Evolutionary conservation across 192 early-diverging fungal species (phyloP).

Genomic region (Coemansia sp.): DNA sequence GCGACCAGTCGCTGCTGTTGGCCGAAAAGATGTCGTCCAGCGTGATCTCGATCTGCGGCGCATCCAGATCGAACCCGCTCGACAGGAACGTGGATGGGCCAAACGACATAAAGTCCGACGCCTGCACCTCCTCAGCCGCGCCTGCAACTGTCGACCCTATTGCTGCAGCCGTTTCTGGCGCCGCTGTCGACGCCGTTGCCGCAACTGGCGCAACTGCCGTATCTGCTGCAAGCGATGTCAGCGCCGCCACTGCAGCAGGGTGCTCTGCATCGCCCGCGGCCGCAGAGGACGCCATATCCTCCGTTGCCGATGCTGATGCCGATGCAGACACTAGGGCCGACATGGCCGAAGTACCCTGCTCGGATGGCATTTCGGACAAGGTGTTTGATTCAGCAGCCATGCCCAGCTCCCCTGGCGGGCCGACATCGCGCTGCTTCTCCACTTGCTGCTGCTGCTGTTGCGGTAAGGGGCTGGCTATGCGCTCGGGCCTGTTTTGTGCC

Average conservation of each 20-base stretch:
- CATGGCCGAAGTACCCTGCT: no score
- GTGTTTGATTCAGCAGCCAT: neutral
- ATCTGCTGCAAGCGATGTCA: neutral
- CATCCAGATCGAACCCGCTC: constrained; percentile 47
- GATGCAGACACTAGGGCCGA: neutral
- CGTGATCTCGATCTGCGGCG: constrained; percentile 52
- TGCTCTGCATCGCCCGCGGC: neutral
- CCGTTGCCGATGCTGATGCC: no score
- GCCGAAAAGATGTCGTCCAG: constrained; percentile 52
- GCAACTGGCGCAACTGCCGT: neutral
- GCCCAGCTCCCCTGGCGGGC: no score
- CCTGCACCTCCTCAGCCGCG: constrained; percentile 27
- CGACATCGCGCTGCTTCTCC: no score
- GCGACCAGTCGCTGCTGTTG: constrained; percentile 42
- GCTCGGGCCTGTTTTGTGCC: no score
- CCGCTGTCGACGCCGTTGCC: constrained; percentile 1
- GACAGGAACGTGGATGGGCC: constrained; percentile 50
- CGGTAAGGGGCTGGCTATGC: no score
- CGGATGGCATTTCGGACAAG: no score
- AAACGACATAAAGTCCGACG: constrained; percentile 52
- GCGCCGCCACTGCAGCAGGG: constrained; percentile 1
- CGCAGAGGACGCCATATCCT: neutral
- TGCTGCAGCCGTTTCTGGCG: neutral
- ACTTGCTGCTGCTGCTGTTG: neutral
- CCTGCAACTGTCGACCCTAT: constrained; percentile 1